A percentile compares a stretch with the other conserved stretches of the same genome.
phyloP scores from a whole-genome alignment of 2,329 filamentous ascomycete genomes.

The Neonectria neomacrospora region DNA sequence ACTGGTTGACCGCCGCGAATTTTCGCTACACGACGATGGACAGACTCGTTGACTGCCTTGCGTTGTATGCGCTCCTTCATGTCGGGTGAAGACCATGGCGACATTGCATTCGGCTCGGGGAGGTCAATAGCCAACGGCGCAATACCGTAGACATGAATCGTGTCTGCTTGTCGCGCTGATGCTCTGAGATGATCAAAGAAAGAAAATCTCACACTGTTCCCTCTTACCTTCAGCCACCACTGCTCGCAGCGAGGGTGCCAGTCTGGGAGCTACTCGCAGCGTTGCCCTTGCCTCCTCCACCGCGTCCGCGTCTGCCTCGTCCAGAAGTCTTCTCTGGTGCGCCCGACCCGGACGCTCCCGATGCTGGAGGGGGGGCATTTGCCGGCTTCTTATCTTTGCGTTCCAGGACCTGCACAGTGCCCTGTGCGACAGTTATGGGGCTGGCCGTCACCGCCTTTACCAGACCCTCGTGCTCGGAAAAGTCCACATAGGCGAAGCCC shows the following conservation, averaged over 20 bases:
- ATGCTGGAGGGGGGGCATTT: conserved; percentile 28
- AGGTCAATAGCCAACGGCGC: conserved; percentile 4
- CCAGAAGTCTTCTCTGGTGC: conserved; percentile 46
- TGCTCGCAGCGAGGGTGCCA: conserved; percentile 19
- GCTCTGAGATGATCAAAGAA: conserved; percentile 21
- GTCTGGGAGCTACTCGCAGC: conserved; percentile 34
- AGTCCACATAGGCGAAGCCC: conserved; percentile 93
- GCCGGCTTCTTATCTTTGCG: conserved; percentile 70
- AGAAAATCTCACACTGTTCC: conserved; percentile 21
- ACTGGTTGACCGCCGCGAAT: conserved; percentile 3
- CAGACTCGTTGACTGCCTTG: background rate
- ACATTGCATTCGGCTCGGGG: conserved; percentile 9
- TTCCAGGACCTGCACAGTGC: conserved; percentile 87
- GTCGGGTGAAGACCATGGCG: conserved; percentile 8
- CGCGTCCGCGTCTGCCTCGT: conserved; percentile 49
- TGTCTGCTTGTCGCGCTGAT: conserved; percentile 17
- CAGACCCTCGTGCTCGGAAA: conserved; percentile 77
- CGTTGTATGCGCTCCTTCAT: conserved; percentile 8
- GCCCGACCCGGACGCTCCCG: conserved; percentile 30
- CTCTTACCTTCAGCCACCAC: conserved; percentile 34
- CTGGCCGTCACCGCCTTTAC: conserved; percentile 84
- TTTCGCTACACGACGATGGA: background rate
- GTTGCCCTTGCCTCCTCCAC: conserved; percentile 45
- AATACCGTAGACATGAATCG: conserved; percentile 1
- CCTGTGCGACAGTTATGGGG: conserved; percentile 84